Conservation (phyloP, 176 grass and related monocot genomes). For the Oryza nivara region DNA sequence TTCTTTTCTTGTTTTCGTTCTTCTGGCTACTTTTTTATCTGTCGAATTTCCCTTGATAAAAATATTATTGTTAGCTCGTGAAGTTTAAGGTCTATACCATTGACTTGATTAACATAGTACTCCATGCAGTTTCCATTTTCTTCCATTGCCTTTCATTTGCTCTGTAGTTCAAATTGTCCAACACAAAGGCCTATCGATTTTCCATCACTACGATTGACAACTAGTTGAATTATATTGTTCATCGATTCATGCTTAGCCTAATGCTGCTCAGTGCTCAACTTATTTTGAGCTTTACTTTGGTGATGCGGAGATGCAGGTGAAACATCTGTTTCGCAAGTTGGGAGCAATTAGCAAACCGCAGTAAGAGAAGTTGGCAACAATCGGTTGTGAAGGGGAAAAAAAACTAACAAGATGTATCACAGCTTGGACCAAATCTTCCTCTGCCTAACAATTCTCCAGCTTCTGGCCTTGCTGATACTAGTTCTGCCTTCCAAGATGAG, state of each 20-base stretch:
- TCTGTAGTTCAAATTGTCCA: neutral
- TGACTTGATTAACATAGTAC: neutral
- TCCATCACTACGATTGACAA: neutral
- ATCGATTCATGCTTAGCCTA: neutral
- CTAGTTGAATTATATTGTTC: constrained; percentile 9
- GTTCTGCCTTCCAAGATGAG: neutral
- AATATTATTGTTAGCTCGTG: constrained; percentile 6
- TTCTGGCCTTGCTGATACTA: neutral
- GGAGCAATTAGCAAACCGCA: neutral
- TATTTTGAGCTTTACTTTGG: constrained; percentile 22
- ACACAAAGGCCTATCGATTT: neutral
- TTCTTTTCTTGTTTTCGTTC: neutral
- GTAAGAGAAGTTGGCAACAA: neutral
- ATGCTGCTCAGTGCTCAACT: neutral
- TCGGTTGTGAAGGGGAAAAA: too few species aligned
- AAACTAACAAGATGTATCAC: too few species aligned
- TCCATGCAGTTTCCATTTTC: neutral
- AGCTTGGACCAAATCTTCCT: neutral
- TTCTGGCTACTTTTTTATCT: neutral
- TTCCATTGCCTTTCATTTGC: neutral
- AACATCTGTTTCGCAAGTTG: neutral
- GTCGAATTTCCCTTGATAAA: neutral
- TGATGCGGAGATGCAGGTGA: neutral
- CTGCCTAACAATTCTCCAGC: neutral
- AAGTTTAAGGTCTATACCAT: neutral